phyloP scores from a whole-genome alignment of 148 eudicot species.

The Silene latifolia region DNA sequence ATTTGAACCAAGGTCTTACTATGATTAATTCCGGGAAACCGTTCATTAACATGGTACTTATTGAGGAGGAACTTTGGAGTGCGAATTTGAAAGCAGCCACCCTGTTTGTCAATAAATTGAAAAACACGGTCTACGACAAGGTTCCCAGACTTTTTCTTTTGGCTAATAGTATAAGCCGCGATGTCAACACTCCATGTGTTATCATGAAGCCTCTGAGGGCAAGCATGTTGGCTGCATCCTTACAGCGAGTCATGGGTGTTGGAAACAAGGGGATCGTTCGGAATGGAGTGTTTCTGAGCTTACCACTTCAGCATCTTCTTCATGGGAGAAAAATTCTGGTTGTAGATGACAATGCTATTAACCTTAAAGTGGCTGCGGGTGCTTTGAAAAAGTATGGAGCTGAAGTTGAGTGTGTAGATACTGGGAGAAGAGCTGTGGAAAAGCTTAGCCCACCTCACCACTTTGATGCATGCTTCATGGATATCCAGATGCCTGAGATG shows the following conservation, averaged over 20 bases:
- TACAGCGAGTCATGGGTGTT: conserved; percentile 77
- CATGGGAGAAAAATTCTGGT: conserved; percentile 77
- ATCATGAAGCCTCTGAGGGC: conserved; percentile 81
- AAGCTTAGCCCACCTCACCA: conserved; percentile 67
- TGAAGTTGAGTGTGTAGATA: conserved; percentile 77
- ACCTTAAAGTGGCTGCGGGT: conserved; percentile 86
- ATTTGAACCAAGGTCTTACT: conserved; percentile 40
- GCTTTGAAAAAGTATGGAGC: conserved; percentile 92
- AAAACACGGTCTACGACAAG: conserved; percentile 15
- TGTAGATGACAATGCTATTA: conserved; percentile 82
- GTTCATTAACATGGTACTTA: conserved; percentile 48
- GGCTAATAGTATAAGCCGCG: conserved; percentile 40
- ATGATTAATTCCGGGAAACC: conserved; percentile 30
- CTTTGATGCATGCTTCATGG: conserved; percentile 95
- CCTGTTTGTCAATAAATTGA: conserved; percentile 32
- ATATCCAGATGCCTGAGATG: conserved; percentile 99
- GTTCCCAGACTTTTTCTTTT: conserved; percentile 60
- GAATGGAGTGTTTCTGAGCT: conserved; percentile 42
- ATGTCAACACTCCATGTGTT: conserved; percentile 40
- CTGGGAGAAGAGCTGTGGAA: conserved; percentile 65
- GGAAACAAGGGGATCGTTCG: conserved; percentile 55
- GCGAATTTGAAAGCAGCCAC: conserved; percentile 35
- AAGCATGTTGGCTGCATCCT: conserved; percentile 80
- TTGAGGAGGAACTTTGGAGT: conserved; percentile 83
- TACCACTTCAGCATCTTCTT: conserved; percentile 63